Evolutionary conservation across 176 grass and related monocot species (phyloP).

Genomic region (Zoysia japonica): DNA sequence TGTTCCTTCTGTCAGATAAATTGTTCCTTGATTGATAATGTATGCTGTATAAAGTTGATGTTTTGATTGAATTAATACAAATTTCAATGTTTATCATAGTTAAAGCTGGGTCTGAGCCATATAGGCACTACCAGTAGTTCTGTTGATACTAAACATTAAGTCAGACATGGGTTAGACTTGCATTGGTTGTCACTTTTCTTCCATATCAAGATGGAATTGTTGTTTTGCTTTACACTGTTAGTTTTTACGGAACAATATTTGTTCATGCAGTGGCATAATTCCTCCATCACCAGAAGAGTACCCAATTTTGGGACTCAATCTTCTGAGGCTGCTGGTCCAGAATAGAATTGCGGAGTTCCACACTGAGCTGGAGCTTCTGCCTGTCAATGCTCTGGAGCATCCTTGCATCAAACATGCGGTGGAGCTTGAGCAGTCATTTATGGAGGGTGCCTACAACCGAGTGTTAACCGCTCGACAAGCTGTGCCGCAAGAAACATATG

Average conservation of each 20-base stretch:
- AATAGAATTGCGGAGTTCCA: conserved; percentile 99
- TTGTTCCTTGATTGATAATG: not conserved
- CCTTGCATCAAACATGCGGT: conserved; percentile 77
- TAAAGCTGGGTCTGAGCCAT: not conserved
- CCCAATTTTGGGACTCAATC: conserved; percentile 77
- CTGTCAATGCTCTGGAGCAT: conserved; percentile 61
- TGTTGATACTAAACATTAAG: too few relatives aligned
- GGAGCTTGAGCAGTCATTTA: conserved; percentile 84
- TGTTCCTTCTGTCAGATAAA: not conserved
- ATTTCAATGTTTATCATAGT: not conserved
- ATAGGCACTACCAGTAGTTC: too few relatives aligned
- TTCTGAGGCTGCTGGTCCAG: conserved; percentile 84
- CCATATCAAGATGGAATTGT: not conserved
- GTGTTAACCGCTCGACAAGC: conserved; percentile 69
- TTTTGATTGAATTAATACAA: not conserved
- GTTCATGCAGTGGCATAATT: conserved; percentile 73
- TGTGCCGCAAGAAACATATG: conserved; percentile 73
- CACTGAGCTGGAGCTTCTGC: conserved; percentile 86
- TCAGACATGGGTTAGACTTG: not conserved
- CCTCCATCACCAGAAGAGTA: conserved; percentile 69
- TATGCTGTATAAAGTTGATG: not conserved
- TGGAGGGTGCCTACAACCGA: conserved; percentile 86
- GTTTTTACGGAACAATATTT: conserved; percentile 22
- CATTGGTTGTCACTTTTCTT: not conserved
- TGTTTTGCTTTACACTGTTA: not conserved